Conservation (phyloP, 2,329 filamentous ascomycete genomes). For the Epicoccum nigrum region DNA sequence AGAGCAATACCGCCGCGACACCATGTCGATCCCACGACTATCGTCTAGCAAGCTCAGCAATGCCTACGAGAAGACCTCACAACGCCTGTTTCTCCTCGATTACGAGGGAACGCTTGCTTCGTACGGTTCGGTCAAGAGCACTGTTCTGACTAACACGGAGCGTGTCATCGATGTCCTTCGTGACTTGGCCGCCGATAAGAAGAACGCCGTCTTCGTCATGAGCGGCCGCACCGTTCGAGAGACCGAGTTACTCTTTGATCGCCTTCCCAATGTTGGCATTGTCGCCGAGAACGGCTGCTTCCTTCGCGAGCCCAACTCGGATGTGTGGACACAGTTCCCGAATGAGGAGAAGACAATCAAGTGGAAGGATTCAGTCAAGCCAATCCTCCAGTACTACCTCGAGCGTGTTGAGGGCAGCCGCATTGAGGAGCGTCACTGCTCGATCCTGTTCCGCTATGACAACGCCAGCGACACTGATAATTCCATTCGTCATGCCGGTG, state of each 20-base stretch:
- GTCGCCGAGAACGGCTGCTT: slow-evolving; percentile 97
- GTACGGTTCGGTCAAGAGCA: slow-evolving; percentile 82
- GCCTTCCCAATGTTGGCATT: slow-evolving; percentile 81
- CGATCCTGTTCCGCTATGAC: slow-evolving; percentile 88
- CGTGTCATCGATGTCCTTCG: slow-evolving; percentile 82
- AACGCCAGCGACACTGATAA: slow-evolving; percentile 77
- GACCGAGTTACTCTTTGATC: slow-evolving; percentile 82
- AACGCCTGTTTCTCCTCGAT: slow-evolving; percentile 85
- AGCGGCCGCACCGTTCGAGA: slow-evolving; percentile 86
- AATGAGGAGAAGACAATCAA: slow-evolving; percentile 70
- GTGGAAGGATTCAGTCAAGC: slow-evolving; percentile 85
- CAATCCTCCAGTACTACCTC: slow-evolving; percentile 86
- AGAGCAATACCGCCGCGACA: slow-evolving; percentile 83
- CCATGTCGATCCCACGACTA: slow-evolving; percentile 83
- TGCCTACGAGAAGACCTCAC: slow-evolving; percentile 69
- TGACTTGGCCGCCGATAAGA: slow-evolving; percentile 78
- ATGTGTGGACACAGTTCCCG: slow-evolving; percentile 78
- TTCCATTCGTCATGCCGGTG: slow-evolving; percentile 79
- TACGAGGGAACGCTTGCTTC: slow-evolving; percentile 92
- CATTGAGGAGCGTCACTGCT: slow-evolving; percentile 91
- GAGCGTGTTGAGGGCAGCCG: slow-evolving; percentile 87
- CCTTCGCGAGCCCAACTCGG: slow-evolving; percentile 70
- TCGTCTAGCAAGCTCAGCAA: slow-evolving; percentile 69
- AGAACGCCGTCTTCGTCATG: slow-evolving; percentile 93
- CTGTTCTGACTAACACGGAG: slow-evolving; percentile 85